A percentile compares a stretch with the other conserved stretches of the same genome.
phyloP scores from a whole-genome alignment of 176 grass and related monocot genomes.

The Aegilops sharonensis region DNA sequence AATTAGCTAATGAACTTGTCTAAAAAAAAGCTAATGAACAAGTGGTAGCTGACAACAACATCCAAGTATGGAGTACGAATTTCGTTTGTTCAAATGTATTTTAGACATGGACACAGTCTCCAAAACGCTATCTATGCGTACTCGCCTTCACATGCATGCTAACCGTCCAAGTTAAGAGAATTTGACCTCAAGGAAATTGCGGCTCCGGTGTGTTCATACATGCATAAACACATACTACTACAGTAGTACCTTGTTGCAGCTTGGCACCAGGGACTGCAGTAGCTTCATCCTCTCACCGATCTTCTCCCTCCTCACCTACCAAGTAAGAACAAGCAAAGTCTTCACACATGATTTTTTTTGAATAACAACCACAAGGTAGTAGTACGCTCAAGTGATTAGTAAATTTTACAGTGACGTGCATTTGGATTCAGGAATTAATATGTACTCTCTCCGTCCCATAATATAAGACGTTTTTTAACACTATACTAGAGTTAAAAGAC shows the following conservation, averaged over 20 bases:
- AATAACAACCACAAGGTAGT: not conserved
- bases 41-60: not conserved
- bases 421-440: not conserved
- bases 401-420: not conserved
- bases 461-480: no score
- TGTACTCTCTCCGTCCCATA: no score
- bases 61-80: not conserved
- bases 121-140: no score
- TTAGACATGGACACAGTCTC: not conserved
- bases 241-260: slow-evolving; percentile 57
- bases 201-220: not conserved
- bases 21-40: not conserved
- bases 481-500: no score
- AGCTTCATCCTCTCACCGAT: slow-evolving; percentile 83
- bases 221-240: not conserved
- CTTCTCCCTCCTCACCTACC: slow-evolving; percentile 69
- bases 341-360: not conserved
- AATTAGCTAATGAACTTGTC: no score
- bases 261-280: slow-evolving; percentile 65
- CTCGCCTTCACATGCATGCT: not conserved
- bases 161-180: not conserved
- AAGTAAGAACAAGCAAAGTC: not conserved
- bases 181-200: not conserved
- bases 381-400: not conserved
- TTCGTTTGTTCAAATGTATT: not conserved